phyloP scores from a whole-genome alignment of 805 yeast genomes.

The Danielozyma ontarioensis region DNA sequence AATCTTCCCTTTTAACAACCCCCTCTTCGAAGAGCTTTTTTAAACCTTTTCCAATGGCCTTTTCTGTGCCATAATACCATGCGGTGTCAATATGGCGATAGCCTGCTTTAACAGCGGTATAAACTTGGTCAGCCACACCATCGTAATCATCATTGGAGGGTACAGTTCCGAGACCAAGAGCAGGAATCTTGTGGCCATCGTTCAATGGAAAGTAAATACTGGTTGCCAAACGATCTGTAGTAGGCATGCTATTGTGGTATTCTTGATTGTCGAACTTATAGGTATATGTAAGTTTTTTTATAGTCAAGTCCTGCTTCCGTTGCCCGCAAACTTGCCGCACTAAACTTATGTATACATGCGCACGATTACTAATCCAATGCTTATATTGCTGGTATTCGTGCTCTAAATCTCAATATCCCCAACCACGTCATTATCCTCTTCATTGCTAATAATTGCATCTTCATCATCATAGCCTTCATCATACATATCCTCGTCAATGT shows the following conservation, averaged over 20 bases:
- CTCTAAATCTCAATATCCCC: slow-evolving; percentile 38
- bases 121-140: slow-evolving; percentile 28
- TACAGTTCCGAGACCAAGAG: slow-evolving; percentile 58
- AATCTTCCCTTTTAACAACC: slow-evolving; percentile 41
- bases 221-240: too few species aligned
- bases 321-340: too few species aligned
- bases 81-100: slow-evolving; percentile 51
- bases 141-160: slow-evolving; percentile 22
- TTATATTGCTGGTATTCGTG: too few species aligned
- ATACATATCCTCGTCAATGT: slow-evolving; percentile 5
- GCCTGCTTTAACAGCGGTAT: slow-evolving; percentile 38
- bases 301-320: too few species aligned
- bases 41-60: slow-evolving; percentile 39
- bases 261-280: too few species aligned
- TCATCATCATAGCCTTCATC: slow-evolving; percentile 8
- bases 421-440: slow-evolving; percentile 25
- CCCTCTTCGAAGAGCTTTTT: slow-evolving; percentile 46
- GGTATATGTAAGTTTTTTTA: too few species aligned
- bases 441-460: slow-evolving; percentile 15
- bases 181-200: slow-evolving; percentile 59
- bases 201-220: slow-evolving; percentile 42
- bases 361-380: too few species aligned
- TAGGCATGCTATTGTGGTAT: too few species aligned
- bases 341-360: too few species aligned
- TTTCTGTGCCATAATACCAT: slow-evolving; percentile 42